phyloP scores from a whole-genome alignment of 768 basidiomycete species.

The Postia placenta region DNA sequence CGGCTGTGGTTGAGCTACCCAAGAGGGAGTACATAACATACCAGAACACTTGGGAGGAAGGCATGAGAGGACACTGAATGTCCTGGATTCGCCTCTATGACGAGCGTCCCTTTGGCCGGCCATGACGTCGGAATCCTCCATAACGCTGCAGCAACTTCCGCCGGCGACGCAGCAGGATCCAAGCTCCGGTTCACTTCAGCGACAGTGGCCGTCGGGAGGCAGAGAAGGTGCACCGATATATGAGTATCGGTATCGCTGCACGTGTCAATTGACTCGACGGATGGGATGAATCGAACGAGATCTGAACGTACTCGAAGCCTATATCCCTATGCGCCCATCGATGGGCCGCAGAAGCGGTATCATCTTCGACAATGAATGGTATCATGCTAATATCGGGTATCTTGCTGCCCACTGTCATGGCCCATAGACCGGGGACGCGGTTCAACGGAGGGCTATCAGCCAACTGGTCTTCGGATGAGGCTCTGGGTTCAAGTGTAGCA shows the following conservation, averaged over 20 bases:
- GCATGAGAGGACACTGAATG: not conserved
- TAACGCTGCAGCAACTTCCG: slow-evolving; percentile 4
- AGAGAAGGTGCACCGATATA: slow-evolving; percentile 7
- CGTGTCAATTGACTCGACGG: not conserved
- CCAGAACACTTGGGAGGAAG: slow-evolving; percentile 9
- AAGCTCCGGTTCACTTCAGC: slow-evolving; percentile 3
- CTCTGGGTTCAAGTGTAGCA: not conserved
- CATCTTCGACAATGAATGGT: slow-evolving; percentile 9
- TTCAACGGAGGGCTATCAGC: not conserved
- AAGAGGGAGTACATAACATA: not conserved
- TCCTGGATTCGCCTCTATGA: slow-evolving; percentile 7
- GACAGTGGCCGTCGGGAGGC: slow-evolving; percentile 10
- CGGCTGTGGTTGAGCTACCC: not conserved
- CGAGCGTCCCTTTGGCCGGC: slow-evolving; percentile 12
- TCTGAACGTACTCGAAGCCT: not conserved
- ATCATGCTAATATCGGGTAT: slow-evolving; percentile 6
- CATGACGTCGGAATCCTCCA: slow-evolving; percentile 11
- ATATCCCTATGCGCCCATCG: not conserved
- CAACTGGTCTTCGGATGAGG: not conserved
- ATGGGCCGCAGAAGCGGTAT: slow-evolving; percentile 1
- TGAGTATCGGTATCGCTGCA: not conserved
- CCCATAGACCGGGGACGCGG: slow-evolving; percentile 10
- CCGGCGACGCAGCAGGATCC: slow-evolving; percentile 1
- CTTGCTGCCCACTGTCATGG: slow-evolving; percentile 5
- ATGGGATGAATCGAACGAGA: not conserved